Evolutionary conservation across 2,329 filamentous ascomycete species (phyloP).

Genomic region (Neonectria coccinea): DNA sequence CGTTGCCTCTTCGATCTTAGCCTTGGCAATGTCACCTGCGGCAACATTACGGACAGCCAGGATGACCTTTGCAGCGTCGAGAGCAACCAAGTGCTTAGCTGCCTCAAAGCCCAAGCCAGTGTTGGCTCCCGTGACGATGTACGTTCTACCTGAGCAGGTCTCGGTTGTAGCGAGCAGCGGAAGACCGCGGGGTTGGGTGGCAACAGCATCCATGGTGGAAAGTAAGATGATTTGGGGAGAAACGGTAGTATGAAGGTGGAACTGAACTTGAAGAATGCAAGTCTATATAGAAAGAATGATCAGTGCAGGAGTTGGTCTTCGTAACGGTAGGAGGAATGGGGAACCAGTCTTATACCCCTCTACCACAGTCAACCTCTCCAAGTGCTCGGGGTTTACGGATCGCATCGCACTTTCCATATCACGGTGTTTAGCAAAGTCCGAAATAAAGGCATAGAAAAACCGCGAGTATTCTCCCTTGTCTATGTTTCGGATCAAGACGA

Average conservation of each 20-base stretch:
- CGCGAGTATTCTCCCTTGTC: neutral
- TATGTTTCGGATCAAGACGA: neutral
- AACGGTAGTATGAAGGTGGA: neutral
- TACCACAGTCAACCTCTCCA: neutral
- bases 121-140: constrained; percentile 57
- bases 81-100: constrained; percentile 52
- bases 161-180: constrained; percentile 22
- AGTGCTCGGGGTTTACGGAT: constrained; percentile 7
- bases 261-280: neutral
- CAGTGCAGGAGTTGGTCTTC: neutral
- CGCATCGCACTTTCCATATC: neutral
- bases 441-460: no score
- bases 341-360: neutral
- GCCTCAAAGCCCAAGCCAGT: constrained; percentile 55
- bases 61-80: constrained; percentile 53
- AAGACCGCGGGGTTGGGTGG: constrained; percentile 16
- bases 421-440: neutral
- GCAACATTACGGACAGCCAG: constrained; percentile 43
- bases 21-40: constrained; percentile 23
- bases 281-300: neutral
- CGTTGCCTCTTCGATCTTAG: constrained; percentile 27
- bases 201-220: constrained; percentile 5
- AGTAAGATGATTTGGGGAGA: neutral
- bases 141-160: constrained; percentile 35
- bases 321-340: neutral